Base-by-base conservation (phyloP, 1,139 yeast genomes). In the Candida sojae region DNA sequence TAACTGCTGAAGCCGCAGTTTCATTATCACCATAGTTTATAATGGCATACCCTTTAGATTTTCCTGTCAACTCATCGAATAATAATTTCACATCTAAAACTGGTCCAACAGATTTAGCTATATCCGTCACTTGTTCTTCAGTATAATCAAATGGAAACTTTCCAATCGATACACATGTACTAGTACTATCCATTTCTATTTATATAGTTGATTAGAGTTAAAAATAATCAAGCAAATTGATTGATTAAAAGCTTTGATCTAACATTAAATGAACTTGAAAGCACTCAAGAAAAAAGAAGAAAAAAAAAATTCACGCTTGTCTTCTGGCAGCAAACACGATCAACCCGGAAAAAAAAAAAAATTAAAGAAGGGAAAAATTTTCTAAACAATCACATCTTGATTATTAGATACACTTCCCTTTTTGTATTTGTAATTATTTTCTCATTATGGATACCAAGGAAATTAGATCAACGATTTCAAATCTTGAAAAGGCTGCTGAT, bases 11-110 rank as follows among this genome's bases (percentile, higher is more conserved):
- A 1, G 89, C 84, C 1, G 97, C 97, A 0, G 97, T 88, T 57
- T 88, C 96, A 43, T 65, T 63, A 57, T 76, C 92, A 45, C 78
- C 80, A 62, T 88, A 92, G 57, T 88, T 92, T 21, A 92, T 86
- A 58, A 87, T 88, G 3, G 96, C 97, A 64, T 83, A 89, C 1
- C 98, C 98, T 64, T 87, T 90, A 13, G 96, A 88, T 61, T 86
- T 87, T 2, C 98, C 98, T 0, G 96, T 90, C 49, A 84, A 84
- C 40, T 88, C 86, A 64, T 92, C 98, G 63, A 92, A 89, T 62
- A 89, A 78, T 59, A 92, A 76, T 62, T 86, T 84, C 53, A 90
- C 73, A 52, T 82, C 84, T 39, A 80, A 79, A 2, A 93, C 96
- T 0, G 98, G 97, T 0, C 98, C 98, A 2, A 89, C 91, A 0